Evolutionary conservation across 2,329 filamentous ascomycete genomes (phyloP).

Genomic region (Colletotrichum sp.): DNA sequence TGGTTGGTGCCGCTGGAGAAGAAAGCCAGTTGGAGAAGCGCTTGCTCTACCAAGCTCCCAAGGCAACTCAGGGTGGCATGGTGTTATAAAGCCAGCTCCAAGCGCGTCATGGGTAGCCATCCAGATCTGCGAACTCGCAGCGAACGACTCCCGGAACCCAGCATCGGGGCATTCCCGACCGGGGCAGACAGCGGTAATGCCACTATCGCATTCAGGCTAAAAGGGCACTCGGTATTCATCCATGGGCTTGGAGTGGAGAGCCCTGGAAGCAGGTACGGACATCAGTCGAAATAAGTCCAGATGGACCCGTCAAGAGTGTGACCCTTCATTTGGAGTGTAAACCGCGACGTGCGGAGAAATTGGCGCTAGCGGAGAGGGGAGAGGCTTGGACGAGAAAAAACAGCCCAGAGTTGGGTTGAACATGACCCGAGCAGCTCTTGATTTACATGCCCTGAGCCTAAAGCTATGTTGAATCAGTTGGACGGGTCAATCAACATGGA

Average conservation of each 20-base stretch:
- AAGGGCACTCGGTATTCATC: conserved; percentile 8
- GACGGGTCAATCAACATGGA: neutral
- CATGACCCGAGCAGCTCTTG: neutral
- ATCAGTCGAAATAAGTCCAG: neutral
- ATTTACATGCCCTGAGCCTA: neutral
- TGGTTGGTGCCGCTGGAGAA: conserved; percentile 12
- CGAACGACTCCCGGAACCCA: neutral
- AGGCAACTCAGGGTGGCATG: neutral
- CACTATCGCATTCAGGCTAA: conserved; percentile 16
- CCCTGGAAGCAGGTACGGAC: neutral
- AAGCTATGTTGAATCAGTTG: neutral
- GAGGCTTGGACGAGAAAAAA: neutral
- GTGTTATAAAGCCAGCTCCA: neutral
- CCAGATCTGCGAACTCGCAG: conserved; percentile 4
- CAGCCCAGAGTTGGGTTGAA: neutral
- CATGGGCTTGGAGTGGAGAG: neutral
- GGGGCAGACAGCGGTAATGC: neutral
- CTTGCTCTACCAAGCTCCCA: neutral
- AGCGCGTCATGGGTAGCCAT: neutral
- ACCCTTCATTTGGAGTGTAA: conserved; percentile 12
- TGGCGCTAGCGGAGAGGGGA: neutral
- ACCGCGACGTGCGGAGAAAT: neutral
- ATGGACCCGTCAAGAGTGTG: neutral
- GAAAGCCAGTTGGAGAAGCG: conserved; percentile 1
- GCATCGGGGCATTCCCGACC: neutral